Evolutionary conservation across 2,329 filamentous ascomycete species (phyloP).

Genomic region (Chaetothyriales sp.): DNA sequence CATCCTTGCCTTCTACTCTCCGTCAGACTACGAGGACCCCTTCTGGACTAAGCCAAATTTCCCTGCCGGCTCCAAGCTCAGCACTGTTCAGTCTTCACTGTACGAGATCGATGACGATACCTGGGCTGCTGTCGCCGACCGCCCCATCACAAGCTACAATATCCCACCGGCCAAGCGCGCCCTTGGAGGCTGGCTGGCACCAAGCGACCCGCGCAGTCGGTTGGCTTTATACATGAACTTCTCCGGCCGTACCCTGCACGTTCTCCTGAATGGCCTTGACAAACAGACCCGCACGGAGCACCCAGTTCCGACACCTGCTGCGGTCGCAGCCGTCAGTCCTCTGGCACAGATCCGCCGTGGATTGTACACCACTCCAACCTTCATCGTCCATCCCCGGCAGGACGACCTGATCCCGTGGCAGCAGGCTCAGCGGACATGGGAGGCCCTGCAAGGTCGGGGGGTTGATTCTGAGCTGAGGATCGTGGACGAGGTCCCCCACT

Average conservation of each 20-base stretch:
- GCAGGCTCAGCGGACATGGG: background rate
- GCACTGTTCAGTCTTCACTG: background rate
- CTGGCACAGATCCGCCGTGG: slow-evolving; percentile 11
- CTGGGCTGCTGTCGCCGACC: background rate
- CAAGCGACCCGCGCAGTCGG: slow-evolving; percentile 23
- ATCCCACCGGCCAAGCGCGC: slow-evolving; percentile 3
- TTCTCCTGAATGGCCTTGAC: slow-evolving; percentile 21
- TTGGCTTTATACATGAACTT: slow-evolving; percentile 31
- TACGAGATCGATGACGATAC: background rate
- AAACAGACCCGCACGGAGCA: background rate
- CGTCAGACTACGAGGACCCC: slow-evolving; percentile 25
- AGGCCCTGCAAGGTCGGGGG: background rate
- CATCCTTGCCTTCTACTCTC: slow-evolving; percentile 34
- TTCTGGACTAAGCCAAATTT: slow-evolving; percentile 13
- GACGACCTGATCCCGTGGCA: slow-evolving; percentile 13
- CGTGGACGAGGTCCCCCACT: background rate
- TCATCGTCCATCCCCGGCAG: slow-evolving; percentile 12
- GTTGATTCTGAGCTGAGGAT: background rate
- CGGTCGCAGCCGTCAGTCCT: slow-evolving; percentile 11
- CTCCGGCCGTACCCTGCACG: slow-evolving; percentile 24
- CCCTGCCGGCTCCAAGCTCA: slow-evolving; percentile 3
- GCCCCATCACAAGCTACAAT: slow-evolving; percentile 16
- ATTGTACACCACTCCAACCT: slow-evolving; percentile 12
- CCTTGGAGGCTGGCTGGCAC: slow-evolving; percentile 3
- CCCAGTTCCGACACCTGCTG: background rate